Percentiles rank a stretch among this genome's conserved stretches.
phyloP scores from a whole-genome alignment of 441 rosid genomes.

The Croton setiger region DNA sequence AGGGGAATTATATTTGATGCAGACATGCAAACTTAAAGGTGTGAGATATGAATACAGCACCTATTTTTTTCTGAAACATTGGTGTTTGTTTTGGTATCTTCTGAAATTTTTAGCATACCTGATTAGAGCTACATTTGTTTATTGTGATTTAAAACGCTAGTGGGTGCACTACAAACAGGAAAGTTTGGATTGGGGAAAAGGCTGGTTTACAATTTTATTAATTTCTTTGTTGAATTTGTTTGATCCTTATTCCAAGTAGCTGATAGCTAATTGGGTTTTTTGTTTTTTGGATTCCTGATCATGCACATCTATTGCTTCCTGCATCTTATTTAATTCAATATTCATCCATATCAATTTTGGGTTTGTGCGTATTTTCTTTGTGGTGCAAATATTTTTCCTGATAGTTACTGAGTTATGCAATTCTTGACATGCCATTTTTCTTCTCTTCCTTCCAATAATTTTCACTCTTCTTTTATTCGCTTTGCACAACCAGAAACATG shows the following conservation, averaged over 20 bases:
- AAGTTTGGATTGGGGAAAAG: too few species aligned
- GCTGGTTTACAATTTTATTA: too few species aligned
- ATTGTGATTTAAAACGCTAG: background rate
- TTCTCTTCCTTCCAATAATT: background rate
- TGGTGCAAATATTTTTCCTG: slow-evolving; percentile 1
- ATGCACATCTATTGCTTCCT: background rate
- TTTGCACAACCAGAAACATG: slow-evolving; percentile 62
- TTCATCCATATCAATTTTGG: background rate
- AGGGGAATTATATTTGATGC: slow-evolving; percentile 1
- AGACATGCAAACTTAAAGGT: background rate
- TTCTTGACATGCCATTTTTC: background rate
- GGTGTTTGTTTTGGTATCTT: background rate
- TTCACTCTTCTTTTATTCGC: slow-evolving; percentile 13
- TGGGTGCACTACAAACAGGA: background rate
- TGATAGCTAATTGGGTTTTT: background rate
- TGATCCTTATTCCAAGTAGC: background rate
- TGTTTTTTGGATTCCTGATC: background rate
- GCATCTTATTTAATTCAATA: background rate
- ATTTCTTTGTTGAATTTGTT: background rate
- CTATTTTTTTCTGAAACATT: background rate
- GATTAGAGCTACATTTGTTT: background rate
- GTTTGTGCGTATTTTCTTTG: slow-evolving; percentile 1
- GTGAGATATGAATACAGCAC: background rate
- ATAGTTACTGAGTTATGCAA: background rate
- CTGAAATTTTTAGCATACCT: background rate